Base-by-base conservation (phyloP, 371 early-diverging fungal species). In the Circinella umbellata region DNA sequence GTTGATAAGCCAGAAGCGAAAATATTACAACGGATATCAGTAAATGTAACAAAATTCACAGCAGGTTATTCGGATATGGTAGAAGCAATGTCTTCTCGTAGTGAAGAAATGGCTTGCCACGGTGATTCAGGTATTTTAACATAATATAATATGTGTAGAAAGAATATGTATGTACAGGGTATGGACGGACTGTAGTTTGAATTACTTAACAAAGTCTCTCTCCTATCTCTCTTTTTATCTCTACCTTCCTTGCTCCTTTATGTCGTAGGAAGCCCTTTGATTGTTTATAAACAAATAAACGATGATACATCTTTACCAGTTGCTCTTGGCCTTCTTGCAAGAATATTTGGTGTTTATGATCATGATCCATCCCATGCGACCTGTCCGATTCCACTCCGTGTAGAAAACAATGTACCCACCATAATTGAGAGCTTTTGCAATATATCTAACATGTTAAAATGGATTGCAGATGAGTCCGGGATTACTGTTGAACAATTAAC, bases 311-410 rank as follows among this genome's bases (percentile, higher is more conserved):
- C 49, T 69, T 68, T 71, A 4, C 77, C 79, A 0, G 79, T 63
- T 70, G 79, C 71, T 1, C 17, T 77, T 10, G 83, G 83, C 7
- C 61, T 68, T 2, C 59, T 82, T 4, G 74, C 79, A 7, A 61
- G 83, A 10, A 83, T 83, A 9, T 83, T 77, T 66, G 83, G 83
- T 35, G 83, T 77, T 0, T 63, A 68, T 42, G 83, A 83, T 69
- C 66, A 51, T 0, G 65, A 69, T 15, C 61, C 74, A 15, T 34
- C 57, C 18, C 63, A 66, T 4, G 63, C 72, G 10, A 80, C 80
- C 0, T 83, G 83, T 42, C 80, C 83, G 9, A 38, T 74, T 4
- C 70, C 76, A 13, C 14, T 75, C 7, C 18, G 54, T 4, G 20
- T 9, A 9, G 36, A 67, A 5, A 64, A 49, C 38, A 37, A 36